phyloP scores from a whole-genome alignment of 306 rosid species.

The Quercus engelmannii region DNA sequence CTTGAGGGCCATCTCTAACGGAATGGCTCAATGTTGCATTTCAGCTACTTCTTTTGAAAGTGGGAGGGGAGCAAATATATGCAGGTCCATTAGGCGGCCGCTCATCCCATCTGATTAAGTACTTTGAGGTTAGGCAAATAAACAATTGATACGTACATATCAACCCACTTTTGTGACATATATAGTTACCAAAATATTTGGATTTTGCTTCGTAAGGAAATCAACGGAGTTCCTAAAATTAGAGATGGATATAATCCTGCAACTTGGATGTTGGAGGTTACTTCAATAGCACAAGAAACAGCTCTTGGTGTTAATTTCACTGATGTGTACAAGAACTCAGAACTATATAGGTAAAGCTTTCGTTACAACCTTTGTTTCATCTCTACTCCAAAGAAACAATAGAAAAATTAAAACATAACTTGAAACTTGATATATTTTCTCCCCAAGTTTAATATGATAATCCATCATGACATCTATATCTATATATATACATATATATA shows the following conservation, averaged over 20 bases:
- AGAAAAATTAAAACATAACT: neutral
- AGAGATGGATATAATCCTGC: slow-evolving; percentile 89
- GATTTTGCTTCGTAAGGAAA: slow-evolving; percentile 35
- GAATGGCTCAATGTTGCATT: slow-evolving; percentile 6
- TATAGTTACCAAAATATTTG: neutral
- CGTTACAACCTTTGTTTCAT: neutral
- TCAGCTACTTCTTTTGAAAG: slow-evolving; percentile 76
- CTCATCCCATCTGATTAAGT: slow-evolving; percentile 51
- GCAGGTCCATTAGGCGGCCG: slow-evolving; percentile 70
- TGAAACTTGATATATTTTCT: neutral
- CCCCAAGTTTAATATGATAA: too few relatives aligned
- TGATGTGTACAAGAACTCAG: slow-evolving; percentile 56
- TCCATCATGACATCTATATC: too few relatives aligned
- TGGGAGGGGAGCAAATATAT: slow-evolving; percentile 82
- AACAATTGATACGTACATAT: neutral
- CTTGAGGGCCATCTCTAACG: neutral
- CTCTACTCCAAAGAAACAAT: neutral
- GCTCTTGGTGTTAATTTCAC: slow-evolving; percentile 58
- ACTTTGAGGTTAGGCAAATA: slow-evolving; percentile 63
- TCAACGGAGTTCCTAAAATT: slow-evolving; percentile 68
- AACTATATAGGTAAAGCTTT: slow-evolving; percentile 43
- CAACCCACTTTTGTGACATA: neutral
- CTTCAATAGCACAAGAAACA: slow-evolving; percentile 68
- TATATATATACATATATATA: too few relatives aligned
- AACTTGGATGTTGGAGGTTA: slow-evolving; percentile 90